Percentiles rank a stretch among this genome's conserved stretches.
These are phyloP conservation scores for Geopyxis carbonaria DNA, from an alignment of 495 filamentous ascomycete species.

Conservation along the genomic window DNA sequence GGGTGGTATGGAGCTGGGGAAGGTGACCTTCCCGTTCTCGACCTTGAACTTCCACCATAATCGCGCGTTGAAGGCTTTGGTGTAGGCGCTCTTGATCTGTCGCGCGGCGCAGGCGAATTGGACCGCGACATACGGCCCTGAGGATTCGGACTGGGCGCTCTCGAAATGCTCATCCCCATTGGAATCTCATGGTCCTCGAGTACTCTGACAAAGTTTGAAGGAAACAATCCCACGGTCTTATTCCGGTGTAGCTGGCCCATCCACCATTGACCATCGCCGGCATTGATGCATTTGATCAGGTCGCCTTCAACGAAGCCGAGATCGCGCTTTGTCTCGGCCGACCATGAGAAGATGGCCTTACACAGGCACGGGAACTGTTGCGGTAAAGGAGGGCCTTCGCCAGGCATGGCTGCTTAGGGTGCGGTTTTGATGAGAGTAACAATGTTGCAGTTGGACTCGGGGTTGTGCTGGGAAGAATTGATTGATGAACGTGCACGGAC, in stretches of 20 bases:
- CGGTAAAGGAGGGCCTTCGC: slow-evolving; percentile 51
- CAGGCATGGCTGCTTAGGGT: slow-evolving; percentile 36
- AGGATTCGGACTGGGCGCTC: neutral
- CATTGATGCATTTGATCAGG: slow-evolving; percentile 93
- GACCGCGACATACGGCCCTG: neutral
- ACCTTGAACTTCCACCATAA: slow-evolving; percentile 6
- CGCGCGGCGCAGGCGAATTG: slow-evolving; percentile 13
- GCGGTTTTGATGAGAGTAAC: too few relatives aligned
- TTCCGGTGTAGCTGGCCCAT: slow-evolving; percentile 79
- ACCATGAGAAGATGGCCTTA: slow-evolving; percentile 88
- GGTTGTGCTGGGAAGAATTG: too few relatives aligned
- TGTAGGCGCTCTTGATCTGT: slow-evolving; percentile 17
- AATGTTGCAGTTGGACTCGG: too few relatives aligned
- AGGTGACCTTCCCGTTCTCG: slow-evolving; percentile 19
- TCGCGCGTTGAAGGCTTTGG: slow-evolving; percentile 17
- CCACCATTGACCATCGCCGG: slow-evolving; percentile 97
- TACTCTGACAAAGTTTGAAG: slow-evolving; percentile 91
- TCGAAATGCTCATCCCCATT: slow-evolving; percentile 1
- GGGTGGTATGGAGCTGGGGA: slow-evolving; percentile 27
- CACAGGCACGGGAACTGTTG: slow-evolving; percentile 95
- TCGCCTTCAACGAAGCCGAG: slow-evolving; percentile 95
- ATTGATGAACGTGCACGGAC: too few relatives aligned
- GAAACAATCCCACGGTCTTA: slow-evolving; percentile 77
- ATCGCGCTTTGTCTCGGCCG: slow-evolving; percentile 86
- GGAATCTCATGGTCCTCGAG: slow-evolving; percentile 27